Conservation (phyloP, 768 basidiomycete genomes). For the Pleurotus giganteus region DNA sequence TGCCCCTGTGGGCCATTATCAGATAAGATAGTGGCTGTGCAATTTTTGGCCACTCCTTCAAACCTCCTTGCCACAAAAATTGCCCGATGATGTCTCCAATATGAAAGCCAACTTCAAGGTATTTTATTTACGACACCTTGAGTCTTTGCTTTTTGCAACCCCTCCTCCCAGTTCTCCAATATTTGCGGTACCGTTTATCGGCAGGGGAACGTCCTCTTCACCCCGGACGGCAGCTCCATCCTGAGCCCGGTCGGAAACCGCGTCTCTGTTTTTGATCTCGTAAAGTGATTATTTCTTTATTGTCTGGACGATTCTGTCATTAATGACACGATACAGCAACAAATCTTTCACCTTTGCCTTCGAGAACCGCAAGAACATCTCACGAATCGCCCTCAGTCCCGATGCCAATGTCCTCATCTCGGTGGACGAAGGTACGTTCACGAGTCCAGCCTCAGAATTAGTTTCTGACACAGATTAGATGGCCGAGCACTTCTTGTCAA, state of each 20-base stretch:
- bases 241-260: conserved; percentile 96
- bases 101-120: conserved; percentile 86
- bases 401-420: conserved; percentile 85
- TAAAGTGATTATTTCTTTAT: conserved; percentile 65
- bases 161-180: conserved; percentile 73
- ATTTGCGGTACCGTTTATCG: conserved; percentile 94
- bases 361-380: conserved; percentile 94
- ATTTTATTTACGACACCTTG: conserved; percentile 7
- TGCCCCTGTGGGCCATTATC: neutral
- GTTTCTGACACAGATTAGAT: conserved; percentile 43
- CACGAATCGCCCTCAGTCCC: conserved; percentile 85
- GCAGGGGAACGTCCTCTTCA: conserved; percentile 92
- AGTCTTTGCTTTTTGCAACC: neutral
- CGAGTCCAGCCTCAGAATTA: neutral
- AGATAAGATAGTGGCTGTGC: conserved; percentile 20
- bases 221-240: conserved; percentile 89
- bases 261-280: conserved; percentile 94
- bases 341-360: conserved; percentile 90
- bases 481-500: conserved; percentile 95
- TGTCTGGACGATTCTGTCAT: neutral
- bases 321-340: conserved; percentile 57
- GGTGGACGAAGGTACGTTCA: conserved; percentile 82
- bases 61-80: too few relatives aligned
- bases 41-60: neutral
- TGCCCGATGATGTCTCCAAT: conserved; percentile 22